Conservation (phyloP, 2,329 filamentous ascomycete genomes). For the Passalora sequoiae region DNA sequence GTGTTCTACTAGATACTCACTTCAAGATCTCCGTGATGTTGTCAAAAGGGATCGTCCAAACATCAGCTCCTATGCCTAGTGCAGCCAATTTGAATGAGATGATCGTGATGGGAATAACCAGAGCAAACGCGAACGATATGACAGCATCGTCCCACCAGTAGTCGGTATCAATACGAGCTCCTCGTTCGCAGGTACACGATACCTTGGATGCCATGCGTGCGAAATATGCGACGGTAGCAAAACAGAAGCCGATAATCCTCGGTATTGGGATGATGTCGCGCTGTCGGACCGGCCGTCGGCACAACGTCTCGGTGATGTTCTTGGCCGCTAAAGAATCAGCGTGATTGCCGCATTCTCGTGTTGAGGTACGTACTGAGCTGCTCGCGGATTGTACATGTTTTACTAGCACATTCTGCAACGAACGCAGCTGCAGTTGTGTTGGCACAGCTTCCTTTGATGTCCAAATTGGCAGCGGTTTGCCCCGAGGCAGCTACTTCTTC, state of each 20-base stretch:
- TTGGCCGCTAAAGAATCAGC: constrained; percentile 1
- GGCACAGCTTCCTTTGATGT: constrained; percentile 12
- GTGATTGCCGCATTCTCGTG: not conserved
- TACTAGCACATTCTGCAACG: not conserved
- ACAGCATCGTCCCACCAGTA: constrained; percentile 6
- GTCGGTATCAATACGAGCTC: not conserved
- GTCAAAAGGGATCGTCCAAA: constrained; percentile 14
- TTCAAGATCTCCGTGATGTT: constrained; percentile 13
- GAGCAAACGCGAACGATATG: constrained; percentile 1
- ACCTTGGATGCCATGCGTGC: constrained; percentile 6
- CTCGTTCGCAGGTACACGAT: not conserved
- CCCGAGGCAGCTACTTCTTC: constrained; percentile 14
- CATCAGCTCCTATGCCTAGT: constrained; percentile 12
- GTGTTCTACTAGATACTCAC: constrained; percentile 1
- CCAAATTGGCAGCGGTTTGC: constrained; percentile 13
- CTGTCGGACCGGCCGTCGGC: constrained; percentile 1
- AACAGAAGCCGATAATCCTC: not conserved
- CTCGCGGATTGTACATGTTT: constrained; percentile 1
- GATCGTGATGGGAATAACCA: not conserved
- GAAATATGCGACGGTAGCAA: constrained; percentile 1
- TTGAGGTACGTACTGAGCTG: constrained; percentile 5
- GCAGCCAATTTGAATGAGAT: not conserved
- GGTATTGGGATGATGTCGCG: not conserved
- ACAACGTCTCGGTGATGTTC: constrained; percentile 6
- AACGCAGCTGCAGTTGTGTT: constrained; percentile 10